A percentile compares a stretch with the other conserved stretches of the same genome.
Evolutionary conservation across 2,329 filamentous ascomycete genomes (phyloP).

Genomic region (Madurella fahalii): DNA sequence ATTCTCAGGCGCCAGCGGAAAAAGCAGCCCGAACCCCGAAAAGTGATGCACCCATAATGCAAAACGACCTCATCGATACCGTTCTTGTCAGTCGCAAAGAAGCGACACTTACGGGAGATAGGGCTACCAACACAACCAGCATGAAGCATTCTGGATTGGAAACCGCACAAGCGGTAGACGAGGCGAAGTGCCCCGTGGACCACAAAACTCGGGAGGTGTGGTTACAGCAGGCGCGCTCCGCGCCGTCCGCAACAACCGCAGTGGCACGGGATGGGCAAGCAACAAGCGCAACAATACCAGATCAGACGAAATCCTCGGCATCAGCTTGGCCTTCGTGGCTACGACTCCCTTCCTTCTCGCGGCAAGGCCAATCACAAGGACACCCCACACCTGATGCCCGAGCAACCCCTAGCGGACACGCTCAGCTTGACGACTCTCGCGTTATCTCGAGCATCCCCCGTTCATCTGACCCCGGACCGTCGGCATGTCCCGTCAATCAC

Average conservation of each 20-base stretch:
- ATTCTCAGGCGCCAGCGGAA: neutral
- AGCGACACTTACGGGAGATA: slow-evolving; percentile 2
- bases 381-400: slow-evolving; percentile 19
- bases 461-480: slow-evolving; percentile 38
- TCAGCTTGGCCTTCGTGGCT: slow-evolving; percentile 26
- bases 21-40: neutral
- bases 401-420: slow-evolving; percentile 5
- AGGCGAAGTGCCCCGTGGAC: slow-evolving; percentile 75
- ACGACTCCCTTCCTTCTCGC: slow-evolving; percentile 21
- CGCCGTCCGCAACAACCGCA: slow-evolving; percentile 31
- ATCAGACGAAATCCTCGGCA: slow-evolving; percentile 1
- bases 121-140: neutral
- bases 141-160: slow-evolving; percentile 14
- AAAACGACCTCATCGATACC: slow-evolving; percentile 26
- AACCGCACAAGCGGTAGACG: slow-evolving; percentile 21
- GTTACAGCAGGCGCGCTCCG: slow-evolving; percentile 64
- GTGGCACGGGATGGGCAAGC: slow-evolving; percentile 21
- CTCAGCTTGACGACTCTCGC: slow-evolving; percentile 52
- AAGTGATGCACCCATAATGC: slow-evolving; percentile 22
- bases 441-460: slow-evolving; percentile 75
- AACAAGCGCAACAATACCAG: slow-evolving; percentile 24
- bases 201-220: slow-evolving; percentile 83
- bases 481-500: slow-evolving; percentile 54
- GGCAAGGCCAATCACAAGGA: slow-evolving; percentile 20
- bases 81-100: slow-evolving; percentile 22